Evolutionary conservation across 257 asterid species (phyloP).

Genomic region (Marsdenia floribunda): DNA sequence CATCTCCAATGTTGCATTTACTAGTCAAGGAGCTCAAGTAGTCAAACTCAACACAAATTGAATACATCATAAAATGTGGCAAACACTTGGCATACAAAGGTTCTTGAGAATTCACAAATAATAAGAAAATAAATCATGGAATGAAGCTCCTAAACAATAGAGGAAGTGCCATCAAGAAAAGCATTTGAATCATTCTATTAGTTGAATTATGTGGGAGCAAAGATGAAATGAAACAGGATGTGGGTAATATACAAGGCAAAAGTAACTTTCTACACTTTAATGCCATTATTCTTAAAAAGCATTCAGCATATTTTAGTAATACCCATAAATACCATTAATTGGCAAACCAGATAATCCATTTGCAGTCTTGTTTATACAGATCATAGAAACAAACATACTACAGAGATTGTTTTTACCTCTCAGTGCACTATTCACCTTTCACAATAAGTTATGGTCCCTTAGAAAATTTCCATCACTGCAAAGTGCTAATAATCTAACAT

Average conservation of each 20-base stretch:
- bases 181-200: neutral
- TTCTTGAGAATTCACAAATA: neutral
- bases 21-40: neutral
- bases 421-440: neutral
- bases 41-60: neutral
- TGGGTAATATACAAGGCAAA: neutral
- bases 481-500: neutral
- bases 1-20: neutral
- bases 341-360: neutral
- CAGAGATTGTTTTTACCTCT: neutral
- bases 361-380: neutral
- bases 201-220: neutral
- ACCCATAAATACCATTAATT: neutral
- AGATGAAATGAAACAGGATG: neutral
- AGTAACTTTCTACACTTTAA: neutral
- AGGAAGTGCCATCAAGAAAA: neutral
- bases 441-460: neutral
- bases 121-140: neutral
- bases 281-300: neutral
- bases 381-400: neutral
- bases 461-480: neutral
- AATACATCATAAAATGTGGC: neutral
- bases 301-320: neutral
- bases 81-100: neutral
- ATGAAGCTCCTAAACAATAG: neutral